Percentiles rank a stretch among this genome's conserved stretches.
phyloP scores from a whole-genome alignment of 495 filamentous ascomycete species.

The Neurospora africana region DNA sequence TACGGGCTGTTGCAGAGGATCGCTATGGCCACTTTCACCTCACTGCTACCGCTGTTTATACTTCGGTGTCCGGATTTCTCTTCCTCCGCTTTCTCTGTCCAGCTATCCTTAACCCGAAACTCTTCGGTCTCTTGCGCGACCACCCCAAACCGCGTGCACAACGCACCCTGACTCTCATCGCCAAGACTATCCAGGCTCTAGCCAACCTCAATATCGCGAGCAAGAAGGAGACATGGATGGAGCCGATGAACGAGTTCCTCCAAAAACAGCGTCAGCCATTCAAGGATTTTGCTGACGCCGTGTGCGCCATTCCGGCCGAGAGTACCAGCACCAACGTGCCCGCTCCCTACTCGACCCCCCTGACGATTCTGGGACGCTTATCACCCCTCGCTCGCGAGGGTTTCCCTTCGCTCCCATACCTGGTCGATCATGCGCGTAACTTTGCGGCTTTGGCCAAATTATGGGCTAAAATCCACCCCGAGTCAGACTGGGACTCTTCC shows the following conservation, averaged over 20 bases:
- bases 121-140: slow-evolving; percentile 83
- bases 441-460: slow-evolving; percentile 81
- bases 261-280: slow-evolving; percentile 56
- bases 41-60: slow-evolving; percentile 68
- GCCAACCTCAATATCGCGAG: slow-evolving; percentile 92
- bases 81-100: slow-evolving; percentile 96
- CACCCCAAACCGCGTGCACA: slow-evolving; percentile 80
- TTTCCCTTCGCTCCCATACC: slow-evolving; percentile 86
- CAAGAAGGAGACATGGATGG: slow-evolving; percentile 97
- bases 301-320: slow-evolving; percentile 73
- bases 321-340: slow-evolving; percentile 51
- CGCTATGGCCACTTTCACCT: slow-evolving; percentile 92
- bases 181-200: slow-evolving; percentile 89
- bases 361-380: slow-evolving; percentile 78
- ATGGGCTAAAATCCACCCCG: slow-evolving; percentile 60
- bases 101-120: slow-evolving; percentile 88
- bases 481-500: slow-evolving; percentile 35
- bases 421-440: slow-evolving; percentile 82
- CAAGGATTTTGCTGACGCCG: slow-evolving; percentile 75
- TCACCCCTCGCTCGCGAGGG: slow-evolving; percentile 79
- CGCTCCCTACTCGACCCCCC: slow-evolving; percentile 84
- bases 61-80: slow-evolving; percentile 90
- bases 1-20: slow-evolving; percentile 89
- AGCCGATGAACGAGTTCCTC: slow-evolving; percentile 86
- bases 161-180: slow-evolving; percentile 84